Evolutionary conservation across 305 asterid genomes (phyloP).

Genomic region (Fraxinus ornus): DNA sequence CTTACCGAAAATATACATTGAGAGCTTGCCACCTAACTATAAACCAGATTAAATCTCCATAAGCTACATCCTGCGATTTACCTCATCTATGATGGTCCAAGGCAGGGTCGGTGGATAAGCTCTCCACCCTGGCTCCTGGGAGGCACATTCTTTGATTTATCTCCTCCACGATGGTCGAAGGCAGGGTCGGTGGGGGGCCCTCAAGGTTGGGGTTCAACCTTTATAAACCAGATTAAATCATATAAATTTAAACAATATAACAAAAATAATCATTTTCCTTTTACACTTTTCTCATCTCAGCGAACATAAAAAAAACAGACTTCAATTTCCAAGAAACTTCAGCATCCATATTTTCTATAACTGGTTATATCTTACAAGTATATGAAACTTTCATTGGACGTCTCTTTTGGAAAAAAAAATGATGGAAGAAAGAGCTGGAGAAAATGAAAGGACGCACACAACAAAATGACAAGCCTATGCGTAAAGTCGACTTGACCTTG

Average conservation of each 20-base stretch:
- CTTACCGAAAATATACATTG: neutral
- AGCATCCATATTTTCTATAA: neutral
- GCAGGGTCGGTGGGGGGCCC: too few species aligned
- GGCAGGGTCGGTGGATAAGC: too few species aligned
- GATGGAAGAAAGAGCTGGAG: neutral
- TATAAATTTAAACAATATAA: neutral
- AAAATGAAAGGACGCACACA: conserved; percentile 24
- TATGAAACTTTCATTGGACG: neutral
- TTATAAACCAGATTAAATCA: neutral
- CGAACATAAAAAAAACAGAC: neutral
- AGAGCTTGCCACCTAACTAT: neutral
- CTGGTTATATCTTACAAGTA: neutral
- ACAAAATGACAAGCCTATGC: conserved; percentile 15
- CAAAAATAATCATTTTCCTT: neutral
- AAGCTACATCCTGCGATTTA: too few species aligned
- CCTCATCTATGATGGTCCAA: too few species aligned
- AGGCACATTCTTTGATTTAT: too few species aligned
- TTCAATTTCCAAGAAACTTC: conserved; percentile 9
- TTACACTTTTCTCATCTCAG: neutral
- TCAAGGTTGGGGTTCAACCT: too few species aligned
- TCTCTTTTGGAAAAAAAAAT: neutral
- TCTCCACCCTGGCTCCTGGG: too few species aligned
- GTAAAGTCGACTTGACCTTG: conserved; percentile 23
- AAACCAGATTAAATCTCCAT: neutral
- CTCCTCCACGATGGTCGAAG: too few species aligned